phyloP scores from a whole-genome alignment of 345 rosid genomes.

The Ailanthus altissimus region DNA sequence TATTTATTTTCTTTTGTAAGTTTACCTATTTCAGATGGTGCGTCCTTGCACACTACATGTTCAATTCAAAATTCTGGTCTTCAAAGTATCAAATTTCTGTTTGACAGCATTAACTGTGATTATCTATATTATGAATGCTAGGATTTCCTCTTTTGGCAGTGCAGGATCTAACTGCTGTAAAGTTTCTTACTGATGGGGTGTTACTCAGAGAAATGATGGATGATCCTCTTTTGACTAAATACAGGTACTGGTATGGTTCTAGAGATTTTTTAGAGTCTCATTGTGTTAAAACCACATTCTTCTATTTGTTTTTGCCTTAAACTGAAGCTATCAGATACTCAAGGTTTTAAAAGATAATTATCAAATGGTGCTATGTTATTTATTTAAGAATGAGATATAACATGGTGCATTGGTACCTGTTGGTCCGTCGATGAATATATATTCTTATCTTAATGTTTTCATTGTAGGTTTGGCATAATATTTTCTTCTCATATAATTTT shows the following conservation, averaged over 20 bases:
- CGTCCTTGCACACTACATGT: not conserved
- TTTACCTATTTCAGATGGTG: slow-evolving; percentile 6
- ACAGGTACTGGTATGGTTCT: slow-evolving; percentile 57
- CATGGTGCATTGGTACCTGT: not conserved
- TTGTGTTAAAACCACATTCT: not conserved
- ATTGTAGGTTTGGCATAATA: not conserved
- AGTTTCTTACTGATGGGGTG: slow-evolving; percentile 95
- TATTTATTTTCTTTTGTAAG: slow-evolving; percentile 8
- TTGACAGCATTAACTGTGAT: not conserved
- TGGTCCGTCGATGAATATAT: not conserved
- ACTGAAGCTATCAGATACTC: not conserved
- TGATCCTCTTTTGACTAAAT: slow-evolving; percentile 94
- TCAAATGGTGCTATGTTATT: not conserved
- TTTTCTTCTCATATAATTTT: slow-evolving; percentile 2
- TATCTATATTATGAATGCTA: slow-evolving; percentile 10
- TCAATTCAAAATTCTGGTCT: not conserved
- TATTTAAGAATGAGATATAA: not conserved
- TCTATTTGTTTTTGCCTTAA: not conserved
- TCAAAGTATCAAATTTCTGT: not conserved
- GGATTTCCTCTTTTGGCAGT: slow-evolving; percentile 35
- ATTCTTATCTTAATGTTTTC: not conserved
- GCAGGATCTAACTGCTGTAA: slow-evolving; percentile 76
- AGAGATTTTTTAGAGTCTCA: not conserved
- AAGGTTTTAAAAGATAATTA: not conserved
- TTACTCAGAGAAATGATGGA: slow-evolving; percentile 98